These are phyloP conservation scores for Solanum peruvianum DNA, from an alignment of 257 asterid species.

Conservation along the genomic window DNA sequence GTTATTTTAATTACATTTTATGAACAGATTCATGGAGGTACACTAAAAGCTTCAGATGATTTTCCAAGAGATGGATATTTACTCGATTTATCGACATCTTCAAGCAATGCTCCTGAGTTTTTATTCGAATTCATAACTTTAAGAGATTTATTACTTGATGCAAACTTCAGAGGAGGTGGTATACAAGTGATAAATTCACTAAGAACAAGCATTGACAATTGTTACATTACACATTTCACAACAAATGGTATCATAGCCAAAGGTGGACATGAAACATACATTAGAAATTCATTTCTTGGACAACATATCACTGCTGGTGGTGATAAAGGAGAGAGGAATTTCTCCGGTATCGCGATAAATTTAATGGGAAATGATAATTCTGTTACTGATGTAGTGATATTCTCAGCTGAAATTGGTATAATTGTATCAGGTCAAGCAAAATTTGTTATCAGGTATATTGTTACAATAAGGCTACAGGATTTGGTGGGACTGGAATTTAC, in stretches of 20 bases:
- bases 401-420: slow-evolving; percentile 68
- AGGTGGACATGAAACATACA: slow-evolving; percentile 79
- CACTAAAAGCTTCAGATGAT: slow-evolving; percentile 56
- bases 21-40: slow-evolving; percentile 76
- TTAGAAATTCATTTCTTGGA: slow-evolving; percentile 62
- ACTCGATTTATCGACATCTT: slow-evolving; percentile 46
- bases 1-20: neutral
- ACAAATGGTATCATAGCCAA: slow-evolving; percentile 54
- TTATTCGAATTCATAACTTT: slow-evolving; percentile 63
- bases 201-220: slow-evolving; percentile 64
- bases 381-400: slow-evolving; percentile 65
- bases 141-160: slow-evolving; percentile 55
- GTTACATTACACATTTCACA: slow-evolving; percentile 62
- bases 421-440: slow-evolving; percentile 68
- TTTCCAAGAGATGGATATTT: slow-evolving; percentile 55
- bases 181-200: slow-evolving; percentile 57
- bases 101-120: slow-evolving; percentile 23
- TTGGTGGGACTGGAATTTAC: slow-evolving; percentile 81
- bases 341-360: slow-evolving; percentile 66
- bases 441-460: slow-evolving; percentile 64
- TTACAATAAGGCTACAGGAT: slow-evolving; percentile 83
- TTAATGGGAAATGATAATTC: slow-evolving; percentile 66
- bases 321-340: slow-evolving; percentile 38
- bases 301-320: slow-evolving; percentile 81
- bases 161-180: slow-evolving; percentile 69